Conservation (phyloP, 768 basidiomycete genomes). For the Tubosaeta brunneosetosa region DNA sequence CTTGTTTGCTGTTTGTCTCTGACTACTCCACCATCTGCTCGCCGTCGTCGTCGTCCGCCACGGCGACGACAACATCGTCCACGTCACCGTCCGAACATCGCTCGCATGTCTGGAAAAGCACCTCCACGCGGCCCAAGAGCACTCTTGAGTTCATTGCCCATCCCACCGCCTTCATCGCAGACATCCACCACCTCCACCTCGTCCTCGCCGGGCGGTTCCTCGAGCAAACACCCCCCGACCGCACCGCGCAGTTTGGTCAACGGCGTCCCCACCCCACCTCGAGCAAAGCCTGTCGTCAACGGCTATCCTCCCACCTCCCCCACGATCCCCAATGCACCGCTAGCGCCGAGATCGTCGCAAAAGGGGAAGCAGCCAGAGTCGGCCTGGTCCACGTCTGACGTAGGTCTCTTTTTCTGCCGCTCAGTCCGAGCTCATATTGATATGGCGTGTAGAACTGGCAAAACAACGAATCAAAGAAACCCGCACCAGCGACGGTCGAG, state of each 20-base stretch:
- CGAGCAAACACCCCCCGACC: constrained; percentile 52
- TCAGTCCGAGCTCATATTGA: not conserved
- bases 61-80: constrained; percentile 17
- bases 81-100: not conserved
- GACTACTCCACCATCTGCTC: constrained; percentile 11
- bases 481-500: constrained; percentile 20
- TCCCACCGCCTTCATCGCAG: constrained; percentile 23
- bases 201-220: constrained; percentile 27
- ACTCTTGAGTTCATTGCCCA: constrained; percentile 45
- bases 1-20: constrained; percentile 24
- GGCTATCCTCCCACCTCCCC: constrained; percentile 34
- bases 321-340: constrained; percentile 24
- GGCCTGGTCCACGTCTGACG: constrained; percentile 33
- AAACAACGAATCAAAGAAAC: constrained; percentile 12
- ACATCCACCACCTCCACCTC: constrained; percentile 33
- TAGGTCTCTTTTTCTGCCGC: constrained; percentile 17
- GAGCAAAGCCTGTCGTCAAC: constrained; percentile 42
- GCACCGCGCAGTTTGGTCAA: constrained; percentile 59
- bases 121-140: constrained; percentile 74
- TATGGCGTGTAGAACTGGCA: constrained; percentile 11
- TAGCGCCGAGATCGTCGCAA: constrained; percentile 31
- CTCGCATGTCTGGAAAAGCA: constrained; percentile 69
- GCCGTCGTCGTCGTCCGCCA: constrained; percentile 18
- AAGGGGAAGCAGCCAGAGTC: constrained; percentile 43
- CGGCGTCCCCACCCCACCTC: constrained; percentile 28